Base-by-base conservation (phyloP, 1,284 basidiomycete species). In the Pulchroboletus neoregius region DNA sequence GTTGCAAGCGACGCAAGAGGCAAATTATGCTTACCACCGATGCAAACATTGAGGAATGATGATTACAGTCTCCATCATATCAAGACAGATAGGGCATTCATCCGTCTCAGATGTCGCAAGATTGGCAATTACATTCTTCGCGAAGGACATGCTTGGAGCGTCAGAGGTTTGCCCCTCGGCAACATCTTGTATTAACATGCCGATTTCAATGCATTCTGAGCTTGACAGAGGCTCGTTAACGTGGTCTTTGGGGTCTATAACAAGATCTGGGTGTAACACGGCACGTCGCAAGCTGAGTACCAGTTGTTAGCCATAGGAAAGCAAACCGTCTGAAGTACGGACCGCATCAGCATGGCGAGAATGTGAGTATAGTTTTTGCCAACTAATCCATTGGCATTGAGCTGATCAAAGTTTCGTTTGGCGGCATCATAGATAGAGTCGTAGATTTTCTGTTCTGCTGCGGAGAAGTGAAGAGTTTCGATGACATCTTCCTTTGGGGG, bases 311-410 rank as follows among this genome's bases (percentile, higher is more conserved):
- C 26, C 30, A 23, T 32, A 15, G 10, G 12, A 36, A 32, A 13
- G 18, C 3, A 15, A 2, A 36, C 0, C 1, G 9, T 16, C 3
- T 24, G 13, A 27, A 43, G 32, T 12, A 55, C 43, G 36, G 11
- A 91, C 90, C 82, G 80, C 89, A 93, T 92, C 30, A 93, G 73
- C 87, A 92, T 91, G 5, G 89, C 91, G 58, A 94, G 75, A 61
- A 94, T 93, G 56, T 89, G 87, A 0, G 89, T 91, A 62, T 92
- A 94, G 58, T 92, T 93, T 57, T 83, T 90, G 63, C 84, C 82
- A 22, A 92, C 76, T 2, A 86, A 69, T 10, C 90, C 90, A 60
- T 84, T 85, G 4, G 81, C 86, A 55, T 82, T 82, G 10, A 93
- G 69, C 46, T 79, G 78, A 50, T 92, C 86, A 60, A 91, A 94